Evolutionary conservation across 140 eudicot genomes (phyloP).

Genomic region (Erigeron philadelphicus): DNA sequence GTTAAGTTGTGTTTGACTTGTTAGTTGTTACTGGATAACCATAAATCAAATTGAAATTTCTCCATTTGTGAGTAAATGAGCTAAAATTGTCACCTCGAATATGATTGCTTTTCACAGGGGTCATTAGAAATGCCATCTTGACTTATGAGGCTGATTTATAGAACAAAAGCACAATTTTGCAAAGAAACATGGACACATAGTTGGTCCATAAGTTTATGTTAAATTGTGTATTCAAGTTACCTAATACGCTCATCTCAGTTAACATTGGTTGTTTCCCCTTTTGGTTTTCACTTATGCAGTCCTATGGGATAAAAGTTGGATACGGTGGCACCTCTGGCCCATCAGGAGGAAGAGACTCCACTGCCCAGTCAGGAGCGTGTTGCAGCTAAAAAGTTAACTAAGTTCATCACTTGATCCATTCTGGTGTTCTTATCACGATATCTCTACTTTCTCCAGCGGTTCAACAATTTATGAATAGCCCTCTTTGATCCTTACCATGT

Average conservation of each 20-base stretch:
- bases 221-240: too few relatives aligned
- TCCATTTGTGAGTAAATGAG: neutral
- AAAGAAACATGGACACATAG: neutral
- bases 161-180: neutral
- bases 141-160: neutral
- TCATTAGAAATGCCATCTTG: too few relatives aligned
- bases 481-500: constrained; percentile 26
- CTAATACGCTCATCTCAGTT: neutral
- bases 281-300: constrained; percentile 29
- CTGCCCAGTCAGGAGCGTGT: constrained; percentile 68
- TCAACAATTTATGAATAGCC: constrained; percentile 17
- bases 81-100: neutral
- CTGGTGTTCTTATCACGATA: constrained; percentile 21
- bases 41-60: neutral
- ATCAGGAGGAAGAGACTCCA: constrained; percentile 64
- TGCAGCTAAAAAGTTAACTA: constrained; percentile 43
- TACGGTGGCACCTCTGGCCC: constrained; percentile 61
- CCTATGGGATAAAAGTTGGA: constrained; percentile 82
- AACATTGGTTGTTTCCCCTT: neutral
- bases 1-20: neutral
- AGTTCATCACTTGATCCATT: constrained; percentile 11
- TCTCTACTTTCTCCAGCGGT: constrained; percentile 12
- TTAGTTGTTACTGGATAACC: neutral
- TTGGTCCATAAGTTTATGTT: neutral
- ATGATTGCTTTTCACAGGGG: too few relatives aligned